Evolutionary conservation across 495 filamentous ascomycete genomes (phyloP).

Genomic region (Daldinia loculata): DNA sequence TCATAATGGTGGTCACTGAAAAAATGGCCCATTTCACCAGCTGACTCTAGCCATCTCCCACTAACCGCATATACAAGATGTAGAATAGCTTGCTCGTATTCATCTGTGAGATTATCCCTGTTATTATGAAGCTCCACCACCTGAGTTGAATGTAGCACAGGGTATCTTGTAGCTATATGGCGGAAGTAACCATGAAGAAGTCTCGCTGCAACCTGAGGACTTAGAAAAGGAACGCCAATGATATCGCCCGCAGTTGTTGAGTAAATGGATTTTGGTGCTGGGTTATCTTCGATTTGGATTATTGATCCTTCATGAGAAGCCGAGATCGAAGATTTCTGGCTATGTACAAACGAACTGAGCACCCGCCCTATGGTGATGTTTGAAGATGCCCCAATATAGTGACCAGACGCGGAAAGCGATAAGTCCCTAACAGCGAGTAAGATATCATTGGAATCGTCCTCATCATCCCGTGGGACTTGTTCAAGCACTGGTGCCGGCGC

Average conservation of each 20-base stretch:
- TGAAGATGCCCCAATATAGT: conserved; percentile 43
- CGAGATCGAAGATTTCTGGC: conserved; percentile 29
- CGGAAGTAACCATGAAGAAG: conserved; percentile 44
- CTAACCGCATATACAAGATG: conserved; percentile 45
- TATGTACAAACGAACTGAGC: conserved; percentile 42
- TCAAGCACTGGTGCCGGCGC: background rate
- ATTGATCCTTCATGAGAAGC: conserved; percentile 19
- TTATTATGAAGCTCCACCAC: conserved; percentile 44
- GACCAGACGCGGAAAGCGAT: conserved; percentile 43
- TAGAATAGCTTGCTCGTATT: conserved; percentile 46
- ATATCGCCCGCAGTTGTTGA: conserved; percentile 33
- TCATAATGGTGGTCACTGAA: conserved; percentile 47
- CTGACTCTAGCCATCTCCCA: conserved; percentile 48
- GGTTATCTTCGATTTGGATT: conserved; percentile 32
- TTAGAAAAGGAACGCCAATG: conserved; percentile 41
- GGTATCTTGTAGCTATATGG: conserved; percentile 46
- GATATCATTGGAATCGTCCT: conserved; percentile 41
- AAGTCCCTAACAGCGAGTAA: conserved; percentile 41
- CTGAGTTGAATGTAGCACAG: conserved; percentile 38
- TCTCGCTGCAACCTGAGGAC: conserved; percentile 34
- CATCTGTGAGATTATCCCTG: conserved; percentile 39
- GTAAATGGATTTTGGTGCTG: conserved; percentile 43
- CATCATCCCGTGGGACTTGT: conserved; percentile 19
- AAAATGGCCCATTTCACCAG: conserved; percentile 44
- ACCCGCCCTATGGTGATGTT: conserved; percentile 46